These are phyloP conservation scores for Pochonia chlamydosporia DNA, from an alignment of 2,329 filamentous ascomycete species.

Conservation along the genomic window DNA sequence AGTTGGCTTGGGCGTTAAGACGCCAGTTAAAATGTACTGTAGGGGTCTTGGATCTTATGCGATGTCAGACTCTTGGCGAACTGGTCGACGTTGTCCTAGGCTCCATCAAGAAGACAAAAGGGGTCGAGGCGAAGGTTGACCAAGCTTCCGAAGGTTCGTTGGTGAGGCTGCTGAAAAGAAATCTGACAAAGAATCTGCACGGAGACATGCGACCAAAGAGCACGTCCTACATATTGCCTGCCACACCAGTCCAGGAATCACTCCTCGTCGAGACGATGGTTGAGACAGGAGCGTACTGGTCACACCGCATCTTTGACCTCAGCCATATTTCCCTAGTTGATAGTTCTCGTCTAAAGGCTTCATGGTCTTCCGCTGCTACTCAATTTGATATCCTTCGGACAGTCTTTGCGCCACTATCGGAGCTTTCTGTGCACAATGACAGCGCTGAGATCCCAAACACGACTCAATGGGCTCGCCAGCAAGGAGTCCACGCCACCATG, in stretches of 20 bases:
- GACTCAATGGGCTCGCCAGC: slow-evolving; percentile 10
- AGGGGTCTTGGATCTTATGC: slow-evolving; percentile 18
- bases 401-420: slow-evolving; percentile 25
- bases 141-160: slow-evolving; percentile 5
- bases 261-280: slow-evolving; percentile 32
- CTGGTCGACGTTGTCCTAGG: slow-evolving; percentile 13
- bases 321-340: slow-evolving; percentile 18
- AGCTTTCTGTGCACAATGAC: slow-evolving; percentile 8
- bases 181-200: slow-evolving; percentile 10
- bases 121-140: neutral
- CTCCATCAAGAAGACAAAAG: neutral
- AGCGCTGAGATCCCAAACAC: neutral
- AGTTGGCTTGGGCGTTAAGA: slow-evolving; percentile 17
- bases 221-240: slow-evolving; percentile 17
- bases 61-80: slow-evolving; percentile 15
- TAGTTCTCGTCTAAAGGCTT: slow-evolving; percentile 18
- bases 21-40: slow-evolving; percentile 11
- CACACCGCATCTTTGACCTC: slow-evolving; percentile 29
- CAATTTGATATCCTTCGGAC: slow-evolving; percentile 29
- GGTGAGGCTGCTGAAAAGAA: slow-evolving; percentile 8
- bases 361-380: slow-evolving; percentile 21
- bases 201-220: slow-evolving; percentile 9
- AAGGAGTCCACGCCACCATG: slow-evolving; percentile 12
- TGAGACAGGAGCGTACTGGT: slow-evolving; percentile 30
- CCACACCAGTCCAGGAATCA: slow-evolving; percentile 31